Base-by-base conservation (phyloP, 2,329 filamentous ascomycete genomes). In the Chalara sp. region DNA sequence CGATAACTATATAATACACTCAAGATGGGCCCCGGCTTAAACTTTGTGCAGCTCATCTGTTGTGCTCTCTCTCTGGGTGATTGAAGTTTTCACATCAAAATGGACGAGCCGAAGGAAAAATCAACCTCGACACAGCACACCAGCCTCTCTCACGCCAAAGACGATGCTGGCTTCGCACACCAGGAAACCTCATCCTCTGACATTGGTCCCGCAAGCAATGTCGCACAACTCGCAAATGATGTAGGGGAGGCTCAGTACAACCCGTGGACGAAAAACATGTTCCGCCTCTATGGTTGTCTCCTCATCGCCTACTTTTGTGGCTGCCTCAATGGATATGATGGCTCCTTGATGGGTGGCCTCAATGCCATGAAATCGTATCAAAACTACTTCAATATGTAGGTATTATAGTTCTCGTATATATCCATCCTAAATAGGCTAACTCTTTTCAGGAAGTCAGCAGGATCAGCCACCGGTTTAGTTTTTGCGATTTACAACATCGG, bases 401-500 rank as follows among this genome's bases (percentile, higher is more conserved):
- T 81, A 64, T 47, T 47, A 61, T 5, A 62, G 64, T 13, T 63
- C 65, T 42, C 69, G 69, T 44, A 72, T 69, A 1, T 68, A 70
- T 0, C 58, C 59, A 1, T 75, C 73, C 5, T 72, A 72, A 21
- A 73, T 76, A 43, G 71, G 74, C 6, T 75, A 70, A 0, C 81
- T 81, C 52, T 62, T 71, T 48, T 72, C 33, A 75, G 76, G 7
- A 70, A 75, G 40, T 58, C 81, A 5, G 46, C 64, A 2, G 47
- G 75, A 74, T 57, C 73, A 65, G 75, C 68, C 2, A 71, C 2
- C 1, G 77, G 77, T 4, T 66, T 80, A 12, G 69, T 80, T 32
- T 79, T 79, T 52, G 76, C 76, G 49, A 74, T 84, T 58, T 82
- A 83, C 63, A 83, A 82, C 57, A 79, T 75, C 42, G 73, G 68